Conservation (phyloP, 257 asterid species). For the Plantago major region DNA sequence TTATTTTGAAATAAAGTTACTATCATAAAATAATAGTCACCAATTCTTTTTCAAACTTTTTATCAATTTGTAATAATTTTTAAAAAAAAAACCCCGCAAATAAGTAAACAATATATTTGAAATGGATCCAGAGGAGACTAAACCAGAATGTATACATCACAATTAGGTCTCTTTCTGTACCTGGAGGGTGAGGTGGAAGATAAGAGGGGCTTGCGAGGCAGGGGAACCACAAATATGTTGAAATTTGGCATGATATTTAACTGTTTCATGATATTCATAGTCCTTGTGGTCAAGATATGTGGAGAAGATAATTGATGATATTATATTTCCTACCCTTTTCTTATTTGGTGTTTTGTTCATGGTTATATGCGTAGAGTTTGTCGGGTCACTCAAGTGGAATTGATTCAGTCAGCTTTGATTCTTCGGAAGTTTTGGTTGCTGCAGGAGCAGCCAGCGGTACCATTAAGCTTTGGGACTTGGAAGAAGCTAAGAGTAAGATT, state of each 20-base stretch:
- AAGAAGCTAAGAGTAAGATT: constrained; percentile 91
- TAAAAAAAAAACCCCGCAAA: too few species aligned
- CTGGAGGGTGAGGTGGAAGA: too few species aligned
- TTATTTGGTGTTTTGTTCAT: constrained; percentile 18
- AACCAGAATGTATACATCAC: too few species aligned
- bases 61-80: too few species aligned
- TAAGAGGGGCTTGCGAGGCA: too few species aligned
- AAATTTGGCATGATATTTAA: constrained; percentile 8
- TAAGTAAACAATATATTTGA: too few species aligned
- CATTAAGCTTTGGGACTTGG: constrained; percentile 97
- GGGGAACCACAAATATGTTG: not conserved
- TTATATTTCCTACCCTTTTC: constrained; percentile 13
- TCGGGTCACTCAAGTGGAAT: constrained; percentile 99
- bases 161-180: too few species aligned
- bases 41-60: too few species aligned
- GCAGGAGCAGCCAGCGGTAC: constrained; percentile 99
- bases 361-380: constrained; percentile 67
- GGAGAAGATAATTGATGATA: constrained; percentile 17
- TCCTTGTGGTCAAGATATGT: constrained; percentile 8
- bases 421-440: constrained; percentile 92
- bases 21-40: too few species aligned
- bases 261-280: constrained; percentile 10
- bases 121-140: too few species aligned
- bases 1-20: too few species aligned
- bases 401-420: constrained; percentile 96